Percentiles rank a stretch among this genome's conserved stretches.
These are phyloP conservation scores for Colletotrichum sp. DNA, from an alignment of 2,329 filamentous ascomycete species.

Conservation along the genomic window DNA sequence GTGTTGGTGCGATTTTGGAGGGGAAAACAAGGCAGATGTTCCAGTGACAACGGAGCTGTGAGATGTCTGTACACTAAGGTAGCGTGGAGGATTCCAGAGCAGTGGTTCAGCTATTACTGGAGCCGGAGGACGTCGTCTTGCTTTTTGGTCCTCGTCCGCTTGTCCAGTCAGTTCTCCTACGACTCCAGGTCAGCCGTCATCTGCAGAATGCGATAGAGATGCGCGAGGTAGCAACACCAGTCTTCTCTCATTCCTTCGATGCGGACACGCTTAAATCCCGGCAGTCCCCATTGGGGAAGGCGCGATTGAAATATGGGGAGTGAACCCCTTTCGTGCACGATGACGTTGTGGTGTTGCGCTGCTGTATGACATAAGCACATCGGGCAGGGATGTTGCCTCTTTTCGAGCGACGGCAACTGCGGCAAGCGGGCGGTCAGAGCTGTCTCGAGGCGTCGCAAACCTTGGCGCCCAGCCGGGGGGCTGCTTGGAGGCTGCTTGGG, in stretches of 20 bases:
- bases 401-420: not conserved
- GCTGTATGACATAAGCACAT: not conserved
- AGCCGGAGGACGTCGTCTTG: not conserved
- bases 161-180: not conserved
- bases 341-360: not conserved
- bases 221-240: not conserved
- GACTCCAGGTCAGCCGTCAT: not conserved
- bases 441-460: not conserved
- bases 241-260: not conserved
- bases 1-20: not conserved
- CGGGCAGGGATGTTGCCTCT: not conserved
- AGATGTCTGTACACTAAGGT: not conserved
- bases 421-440: not conserved
- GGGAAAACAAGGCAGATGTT: not conserved
- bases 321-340: not conserved
- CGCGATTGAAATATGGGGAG: not conserved
- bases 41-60: not conserved
- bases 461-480: not conserved
- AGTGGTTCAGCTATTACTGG: not conserved
- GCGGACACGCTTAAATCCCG: not conserved
- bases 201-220: not conserved
- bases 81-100: not conserved
- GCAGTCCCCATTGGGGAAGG: not conserved
- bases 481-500: not conserved
- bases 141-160: not conserved